These are phyloP conservation scores for Canavalia ensiformis DNA, from an alignment of 306 rosid species.

Conservation along the genomic window DNA sequence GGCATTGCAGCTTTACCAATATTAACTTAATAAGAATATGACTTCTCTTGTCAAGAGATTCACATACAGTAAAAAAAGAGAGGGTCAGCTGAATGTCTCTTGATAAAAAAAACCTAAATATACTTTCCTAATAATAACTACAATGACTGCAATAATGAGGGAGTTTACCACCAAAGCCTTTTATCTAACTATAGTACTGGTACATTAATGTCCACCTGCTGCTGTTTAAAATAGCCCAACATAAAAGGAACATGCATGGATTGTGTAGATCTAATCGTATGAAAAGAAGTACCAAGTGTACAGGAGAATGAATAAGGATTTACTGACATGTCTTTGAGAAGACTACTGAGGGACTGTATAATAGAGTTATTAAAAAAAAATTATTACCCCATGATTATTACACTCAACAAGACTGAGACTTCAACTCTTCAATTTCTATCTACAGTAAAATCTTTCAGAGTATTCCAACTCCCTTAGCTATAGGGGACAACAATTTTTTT, in stretches of 20 bases:
- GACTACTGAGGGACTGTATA: constrained; percentile 20
- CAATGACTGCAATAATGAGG: constrained; percentile 51
- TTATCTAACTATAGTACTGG: constrained; percentile 26
- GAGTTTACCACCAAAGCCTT: constrained; percentile 15
- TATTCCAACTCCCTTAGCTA: neutral
- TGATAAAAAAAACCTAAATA: constrained; percentile 8
- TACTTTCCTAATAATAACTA: constrained; percentile 13
- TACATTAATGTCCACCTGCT: constrained; percentile 34
- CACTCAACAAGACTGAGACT: constrained; percentile 42
- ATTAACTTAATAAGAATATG: constrained; percentile 1
- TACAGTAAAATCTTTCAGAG: neutral
- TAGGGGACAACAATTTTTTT: neutral
- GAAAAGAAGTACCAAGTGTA: constrained; percentile 42
- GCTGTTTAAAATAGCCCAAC: constrained; percentile 38
- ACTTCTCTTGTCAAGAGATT: constrained; percentile 40
- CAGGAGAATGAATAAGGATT: constrained; percentile 43
- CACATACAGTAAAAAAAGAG: constrained; percentile 6
- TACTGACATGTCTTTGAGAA: constrained; percentile 40
- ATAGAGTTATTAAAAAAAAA: constrained; percentile 7
- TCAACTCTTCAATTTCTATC: constrained; percentile 33
- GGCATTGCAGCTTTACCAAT: constrained; percentile 1
- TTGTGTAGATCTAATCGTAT: constrained; percentile 29
- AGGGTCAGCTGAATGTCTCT: neutral
- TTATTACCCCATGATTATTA: constrained; percentile 17
- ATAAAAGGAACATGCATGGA: constrained; percentile 38